These are phyloP conservation scores for Canna indica DNA, from an alignment of 176 grass and related monocot genomes.

Conservation along the genomic window DNA sequence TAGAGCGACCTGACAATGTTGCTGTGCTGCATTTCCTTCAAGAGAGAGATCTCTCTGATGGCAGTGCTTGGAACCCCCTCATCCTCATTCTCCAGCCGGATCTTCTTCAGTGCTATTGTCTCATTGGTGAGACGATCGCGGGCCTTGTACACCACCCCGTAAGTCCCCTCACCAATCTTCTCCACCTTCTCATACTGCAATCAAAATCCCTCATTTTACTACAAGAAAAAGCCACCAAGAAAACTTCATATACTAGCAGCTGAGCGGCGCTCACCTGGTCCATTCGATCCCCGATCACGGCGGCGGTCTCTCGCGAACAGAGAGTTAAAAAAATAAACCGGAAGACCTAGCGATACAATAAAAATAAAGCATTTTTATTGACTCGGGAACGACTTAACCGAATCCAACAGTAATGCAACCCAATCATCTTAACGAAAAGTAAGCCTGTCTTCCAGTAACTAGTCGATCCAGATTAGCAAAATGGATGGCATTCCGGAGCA, in stretches of 20 bases:
- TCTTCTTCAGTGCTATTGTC: slow-evolving; percentile 73
- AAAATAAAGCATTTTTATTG: neutral
- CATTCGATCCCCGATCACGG: neutral
- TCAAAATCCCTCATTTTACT: neutral
- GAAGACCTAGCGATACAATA: neutral
- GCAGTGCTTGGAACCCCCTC: slow-evolving; percentile 80
- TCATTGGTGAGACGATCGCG: slow-evolving; percentile 55
- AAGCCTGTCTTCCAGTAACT: slow-evolving; percentile 2
- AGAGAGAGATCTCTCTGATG: slow-evolving; percentile 80
- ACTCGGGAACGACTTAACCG: slow-evolving; percentile 3
- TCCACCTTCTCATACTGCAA: slow-evolving; percentile 73
- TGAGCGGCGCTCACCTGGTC: slow-evolving; percentile 6
- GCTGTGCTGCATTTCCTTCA: slow-evolving; percentile 76
- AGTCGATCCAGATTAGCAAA: neutral
- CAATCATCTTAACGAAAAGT: neutral
- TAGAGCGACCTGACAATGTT: slow-evolving; percentile 67
- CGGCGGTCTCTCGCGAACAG: neutral
- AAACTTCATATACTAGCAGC: neutral
- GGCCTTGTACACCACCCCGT: slow-evolving; percentile 82
- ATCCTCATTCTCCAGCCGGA: slow-evolving; percentile 60
- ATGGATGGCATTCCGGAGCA: neutral
- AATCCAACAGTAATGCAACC: neutral
- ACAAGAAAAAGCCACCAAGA: neutral
- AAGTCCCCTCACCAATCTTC: slow-evolving; percentile 87
- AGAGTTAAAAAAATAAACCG: neutral